A percentile compares a stretch with the other conserved stretches of the same genome.
Conservation (phyloP, 306 rosid genomes). For the Glycine tomentella region DNA sequence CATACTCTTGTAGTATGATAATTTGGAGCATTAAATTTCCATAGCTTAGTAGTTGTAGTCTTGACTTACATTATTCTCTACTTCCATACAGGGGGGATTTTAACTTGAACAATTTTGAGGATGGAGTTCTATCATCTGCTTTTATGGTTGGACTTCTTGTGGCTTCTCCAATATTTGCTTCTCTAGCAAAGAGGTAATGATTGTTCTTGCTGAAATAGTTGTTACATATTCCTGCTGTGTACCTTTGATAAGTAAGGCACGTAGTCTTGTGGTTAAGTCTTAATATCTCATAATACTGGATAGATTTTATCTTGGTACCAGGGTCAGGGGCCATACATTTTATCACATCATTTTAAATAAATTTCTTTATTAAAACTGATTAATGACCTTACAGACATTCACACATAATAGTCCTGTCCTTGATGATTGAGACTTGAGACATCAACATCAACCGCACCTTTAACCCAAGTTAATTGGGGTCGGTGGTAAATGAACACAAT, state of each 20-base stretch:
- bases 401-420: neutral
- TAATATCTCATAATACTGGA: constrained; percentile 13
- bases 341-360: neutral
- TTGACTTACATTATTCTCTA: constrained; percentile 10
- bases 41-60: neutral
- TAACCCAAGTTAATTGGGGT: too few species aligned
- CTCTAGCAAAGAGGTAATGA: constrained; percentile 68
- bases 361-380: constrained; percentile 15
- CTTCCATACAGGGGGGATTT: constrained; percentile 64
- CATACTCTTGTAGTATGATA: neutral
- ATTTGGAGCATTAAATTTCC: constrained; percentile 16
- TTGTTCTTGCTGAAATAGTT: neutral
- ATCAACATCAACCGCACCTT: too few species aligned
- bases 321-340: neutral
- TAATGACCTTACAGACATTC: neutral
- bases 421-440: neutral
- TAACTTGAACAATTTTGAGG: constrained; percentile 70
- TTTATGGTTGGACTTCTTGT: constrained; percentile 86
- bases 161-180: constrained; percentile 77
- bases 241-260: neutral
- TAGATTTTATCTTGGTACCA: constrained; percentile 4
- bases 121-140: constrained; percentile 77
- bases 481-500: too few species aligned
- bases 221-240: constrained; percentile 9
- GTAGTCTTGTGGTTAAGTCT: constrained; percentile 7